Evolutionary conservation across 768 basidiomycete species (phyloP), one percentile per base, ranked within the genome.

Genomic region (Podaxis sp.): DNA sequence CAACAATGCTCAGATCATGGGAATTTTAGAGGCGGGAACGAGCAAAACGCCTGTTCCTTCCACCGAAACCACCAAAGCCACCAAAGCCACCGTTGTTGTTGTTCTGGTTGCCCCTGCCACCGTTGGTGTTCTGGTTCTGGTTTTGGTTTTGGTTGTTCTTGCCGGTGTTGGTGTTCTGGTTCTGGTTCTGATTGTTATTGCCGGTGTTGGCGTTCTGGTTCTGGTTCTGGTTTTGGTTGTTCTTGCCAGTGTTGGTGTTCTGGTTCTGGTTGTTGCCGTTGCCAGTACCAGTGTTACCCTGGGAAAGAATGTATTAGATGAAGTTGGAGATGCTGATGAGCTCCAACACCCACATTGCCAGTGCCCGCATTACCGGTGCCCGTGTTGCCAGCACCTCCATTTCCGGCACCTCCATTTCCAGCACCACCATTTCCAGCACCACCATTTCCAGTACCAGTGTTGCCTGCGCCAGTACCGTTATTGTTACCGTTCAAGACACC

Each of bases 401-500:
- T 61, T 17, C 68, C 48, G 42, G 49, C 57, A 54, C 63, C 26
- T 63, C 53, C 63, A 42, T 65, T 22, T 49, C 39, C 60, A 28
- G 59, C 63, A 13, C 59, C 63, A 42, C 46, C 56, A n/a, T 52
- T 48, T 13, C 55, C 51, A 28, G 66, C 60, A 28, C 56, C 44
- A 12, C 52, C 55, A 42, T 26, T 44, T 48, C 56, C 63, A 42
- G 24, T 30, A 38, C 52, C 63, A 15, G 51, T 24, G 19, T 52
- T 36, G 22, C 30, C 58, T 46, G 36, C 52, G 17, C 13, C 44
- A 39, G 52, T 30, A 52, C 42, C 40, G 40, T 51, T 58, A 33
- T 33, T 33, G n/a, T 17, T 52, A 33, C 53, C 55, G 19, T 24
- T 60, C 9, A 60, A 12, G 15, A 22, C 38, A 54, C 52, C 58